These are phyloP conservation scores for Aspergillus sp. DNA, from an alignment of 2,329 filamentous ascomycete genomes.

Conservation along the genomic window DNA sequence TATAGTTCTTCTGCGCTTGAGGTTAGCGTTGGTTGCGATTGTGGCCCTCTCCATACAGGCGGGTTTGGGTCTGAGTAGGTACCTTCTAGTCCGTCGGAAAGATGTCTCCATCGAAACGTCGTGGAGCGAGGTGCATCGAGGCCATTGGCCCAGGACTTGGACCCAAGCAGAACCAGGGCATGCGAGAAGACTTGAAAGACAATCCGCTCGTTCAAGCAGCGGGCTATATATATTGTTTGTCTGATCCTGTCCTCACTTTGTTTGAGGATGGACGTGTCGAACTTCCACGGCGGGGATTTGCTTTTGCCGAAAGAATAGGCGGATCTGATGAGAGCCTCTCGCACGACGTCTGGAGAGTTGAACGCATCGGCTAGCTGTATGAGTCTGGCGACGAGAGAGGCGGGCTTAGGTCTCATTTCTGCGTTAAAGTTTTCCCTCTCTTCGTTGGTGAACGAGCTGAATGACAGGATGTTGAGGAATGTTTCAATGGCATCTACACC, in stretches of 20 bases:
- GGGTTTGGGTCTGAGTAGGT: conserved; percentile 7
- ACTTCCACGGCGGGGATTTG: conserved; percentile 23
- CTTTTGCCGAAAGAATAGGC: conserved; percentile 31
- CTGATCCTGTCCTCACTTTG: conserved; percentile 40
- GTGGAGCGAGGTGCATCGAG: conserved; percentile 19
- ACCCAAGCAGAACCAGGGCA: conserved; percentile 36
- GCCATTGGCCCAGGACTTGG: conserved; percentile 35
- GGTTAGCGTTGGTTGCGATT: conserved; percentile 4
- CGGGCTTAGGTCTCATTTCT: conserved; percentile 26
- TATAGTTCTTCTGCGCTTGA: conserved; percentile 40
- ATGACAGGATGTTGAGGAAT: conserved; percentile 32
- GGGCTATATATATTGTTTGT: conserved; percentile 39
- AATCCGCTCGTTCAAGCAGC: conserved; percentile 27
- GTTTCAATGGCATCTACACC: conserved; percentile 34
- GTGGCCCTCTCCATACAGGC: background rate
- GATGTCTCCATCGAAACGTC: conserved; percentile 35
- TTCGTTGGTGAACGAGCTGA: conserved; percentile 24
- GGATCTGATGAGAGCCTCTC: conserved; percentile 19
- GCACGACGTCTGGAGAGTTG: conserved; percentile 31
- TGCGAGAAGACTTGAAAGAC: conserved; percentile 33
- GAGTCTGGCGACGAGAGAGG: conserved; percentile 31
- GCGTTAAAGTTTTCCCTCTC: conserved; percentile 19
- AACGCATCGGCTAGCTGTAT: conserved; percentile 35
- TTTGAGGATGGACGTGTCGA: conserved; percentile 26
- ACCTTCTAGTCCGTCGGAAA: conserved; percentile 43